Conservation (phyloP, 202 grass and related monocot genomes). For the Cymbopogon flexuosus region DNA sequence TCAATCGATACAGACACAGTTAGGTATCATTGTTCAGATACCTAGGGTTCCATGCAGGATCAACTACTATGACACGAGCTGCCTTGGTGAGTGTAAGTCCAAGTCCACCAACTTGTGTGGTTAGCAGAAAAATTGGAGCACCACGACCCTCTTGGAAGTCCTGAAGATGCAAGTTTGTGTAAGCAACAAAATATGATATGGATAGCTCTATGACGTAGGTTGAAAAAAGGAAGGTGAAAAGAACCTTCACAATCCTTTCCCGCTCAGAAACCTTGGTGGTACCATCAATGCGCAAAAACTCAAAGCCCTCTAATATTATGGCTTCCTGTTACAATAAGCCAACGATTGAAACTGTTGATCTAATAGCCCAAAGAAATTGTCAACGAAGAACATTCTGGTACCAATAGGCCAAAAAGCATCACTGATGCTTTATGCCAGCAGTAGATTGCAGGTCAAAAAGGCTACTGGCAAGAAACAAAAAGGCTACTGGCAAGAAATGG, state of each 20-base stretch:
- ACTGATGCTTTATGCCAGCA: background rate
- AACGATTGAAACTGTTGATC: constrained; percentile 27
- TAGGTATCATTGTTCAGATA: constrained; percentile 2
- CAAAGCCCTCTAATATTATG: constrained; percentile 65
- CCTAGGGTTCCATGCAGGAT: constrained; percentile 99
- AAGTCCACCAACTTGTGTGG: constrained; percentile 96
- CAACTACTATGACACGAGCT: constrained; percentile 89
- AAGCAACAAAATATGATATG: constrained; percentile 22
- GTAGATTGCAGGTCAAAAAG: constrained; percentile 10
- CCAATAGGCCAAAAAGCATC: constrained; percentile 13
- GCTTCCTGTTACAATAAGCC: constrained; percentile 60
- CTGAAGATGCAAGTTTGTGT: constrained; percentile 37
- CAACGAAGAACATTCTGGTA: background rate
- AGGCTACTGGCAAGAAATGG: background rate
- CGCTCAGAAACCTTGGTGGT: constrained; percentile 79
- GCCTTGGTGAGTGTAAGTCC: constrained; percentile 92
- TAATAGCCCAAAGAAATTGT: constrained; percentile 17
- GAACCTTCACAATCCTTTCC: constrained; percentile 80
- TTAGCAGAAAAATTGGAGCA: constrained; percentile 88
- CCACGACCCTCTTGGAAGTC: constrained; percentile 82
- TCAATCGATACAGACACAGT: background rate
- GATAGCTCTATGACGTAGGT: constrained; percentile 3
- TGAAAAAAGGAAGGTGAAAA: background rate
- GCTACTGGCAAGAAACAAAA: background rate
- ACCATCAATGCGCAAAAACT: constrained; percentile 89